These are phyloP conservation scores for Phytophthora fragariae DNA, from an alignment of 352 stramenopile species.

Conservation along the genomic window DNA sequence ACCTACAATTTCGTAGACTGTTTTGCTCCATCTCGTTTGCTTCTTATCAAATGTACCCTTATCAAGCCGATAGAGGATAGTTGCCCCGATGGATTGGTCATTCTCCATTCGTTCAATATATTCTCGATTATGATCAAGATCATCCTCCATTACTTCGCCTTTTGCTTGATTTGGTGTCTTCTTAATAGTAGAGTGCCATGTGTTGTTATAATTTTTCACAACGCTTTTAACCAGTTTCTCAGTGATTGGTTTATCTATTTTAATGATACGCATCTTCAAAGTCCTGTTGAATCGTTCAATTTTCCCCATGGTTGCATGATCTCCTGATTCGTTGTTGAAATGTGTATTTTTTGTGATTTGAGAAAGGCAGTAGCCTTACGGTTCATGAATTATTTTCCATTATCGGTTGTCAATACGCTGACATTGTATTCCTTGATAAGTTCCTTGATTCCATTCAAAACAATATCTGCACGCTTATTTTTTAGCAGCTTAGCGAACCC, in stretches of 20 bases:
- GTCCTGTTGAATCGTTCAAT: neutral
- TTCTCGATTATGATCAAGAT: neutral
- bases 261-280: neutral
- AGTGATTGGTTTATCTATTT: neutral
- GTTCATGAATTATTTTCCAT: neutral
- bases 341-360: neutral
- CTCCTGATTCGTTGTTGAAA: neutral
- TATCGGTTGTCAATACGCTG: neutral
- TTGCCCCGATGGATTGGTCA: neutral
- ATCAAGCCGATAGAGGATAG: conserved; percentile 5
- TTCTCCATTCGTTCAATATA: neutral
- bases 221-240: neutral
- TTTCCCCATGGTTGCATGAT: neutral
- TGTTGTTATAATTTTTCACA: neutral
- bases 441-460: neutral
- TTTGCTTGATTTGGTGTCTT: neutral
- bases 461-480: neutral
- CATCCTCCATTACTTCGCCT: neutral
- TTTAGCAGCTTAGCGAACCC: neutral
- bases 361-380: neutral
- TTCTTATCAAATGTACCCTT: conserved; percentile 14
- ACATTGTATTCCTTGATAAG: neutral
- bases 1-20: too few relatives aligned
- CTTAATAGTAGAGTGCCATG: neutral
- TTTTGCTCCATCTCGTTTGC: neutral